Evolutionary conservation across 1,284 basidiomycete genomes (phyloP).

Genomic region (Malassezia nana): DNA sequence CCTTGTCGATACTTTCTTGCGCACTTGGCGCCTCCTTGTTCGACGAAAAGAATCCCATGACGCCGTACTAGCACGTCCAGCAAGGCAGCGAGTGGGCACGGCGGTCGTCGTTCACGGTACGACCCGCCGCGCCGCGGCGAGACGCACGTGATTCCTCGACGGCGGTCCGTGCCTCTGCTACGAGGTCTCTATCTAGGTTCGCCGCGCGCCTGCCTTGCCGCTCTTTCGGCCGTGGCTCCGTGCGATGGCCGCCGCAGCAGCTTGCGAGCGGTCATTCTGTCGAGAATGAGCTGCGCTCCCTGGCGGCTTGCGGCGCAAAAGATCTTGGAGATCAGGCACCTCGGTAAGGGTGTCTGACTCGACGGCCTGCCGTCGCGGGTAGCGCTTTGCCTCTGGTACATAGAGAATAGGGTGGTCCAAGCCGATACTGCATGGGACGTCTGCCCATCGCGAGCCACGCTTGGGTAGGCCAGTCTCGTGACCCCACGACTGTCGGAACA

Average conservation of each 20-base stretch:
- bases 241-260: constrained; percentile 1
- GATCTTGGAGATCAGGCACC: constrained; percentile 6
- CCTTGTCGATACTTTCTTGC: constrained; percentile 2
- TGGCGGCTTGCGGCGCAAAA: constrained; percentile 7
- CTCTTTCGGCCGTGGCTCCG: constrained; percentile 14
- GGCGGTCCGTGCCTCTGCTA: background rate
- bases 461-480: background rate
- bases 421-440: background rate
- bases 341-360: background rate
- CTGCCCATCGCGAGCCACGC: background rate
- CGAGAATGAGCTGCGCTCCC: constrained; percentile 6
- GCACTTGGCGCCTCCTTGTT: background rate
- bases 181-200: background rate
- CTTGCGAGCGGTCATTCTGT: background rate
- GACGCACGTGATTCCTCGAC: background rate
- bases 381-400: background rate
- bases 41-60: constrained; percentile 11
- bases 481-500: background rate
- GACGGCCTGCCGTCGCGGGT: background rate
- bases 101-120: background rate
- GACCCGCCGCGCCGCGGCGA: background rate
- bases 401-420: background rate
- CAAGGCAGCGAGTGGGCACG: background rate
- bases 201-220: constrained; percentile 7
- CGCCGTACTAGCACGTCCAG: background rate